Conservation (phyloP, 106 monocot species). For the Cymbidium sinense region DNA sequence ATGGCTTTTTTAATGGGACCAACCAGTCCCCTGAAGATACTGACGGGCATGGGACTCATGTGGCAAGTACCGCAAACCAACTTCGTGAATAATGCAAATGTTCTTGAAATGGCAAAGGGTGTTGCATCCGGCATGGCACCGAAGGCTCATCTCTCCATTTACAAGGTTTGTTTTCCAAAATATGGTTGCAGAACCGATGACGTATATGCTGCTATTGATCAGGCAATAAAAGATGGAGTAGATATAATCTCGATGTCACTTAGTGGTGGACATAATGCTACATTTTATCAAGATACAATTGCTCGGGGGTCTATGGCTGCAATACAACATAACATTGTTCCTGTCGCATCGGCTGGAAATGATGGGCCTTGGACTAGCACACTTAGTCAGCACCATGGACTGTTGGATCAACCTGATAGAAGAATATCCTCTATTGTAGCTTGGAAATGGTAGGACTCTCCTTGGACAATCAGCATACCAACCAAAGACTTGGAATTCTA, state of each 20-base stretch:
- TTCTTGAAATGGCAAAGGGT: not conserved
- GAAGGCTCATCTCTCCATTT: slow-evolving; percentile 15
- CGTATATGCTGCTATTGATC: not conserved
- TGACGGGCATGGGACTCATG: slow-evolving; percentile 9
- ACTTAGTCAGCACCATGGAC: slow-evolving; percentile 10
- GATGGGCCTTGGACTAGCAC: not conserved
- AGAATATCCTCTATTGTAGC: not conserved
- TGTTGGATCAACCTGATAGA: slow-evolving; percentile 9
- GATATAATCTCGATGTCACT: slow-evolving; percentile 8
- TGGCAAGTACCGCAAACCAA: too few species aligned
- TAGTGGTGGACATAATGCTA: too few species aligned
- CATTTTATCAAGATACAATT: too few species aligned
- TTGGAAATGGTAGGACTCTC: slow-evolving; percentile 22
- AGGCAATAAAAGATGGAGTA: slow-evolving; percentile 4
- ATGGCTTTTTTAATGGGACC: not conserved
- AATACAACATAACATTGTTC: not conserved
- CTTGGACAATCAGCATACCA: slow-evolving; percentile 30
- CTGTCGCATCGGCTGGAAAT: slow-evolving; percentile 5
- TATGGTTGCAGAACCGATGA: too few species aligned
- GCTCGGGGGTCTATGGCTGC: not conserved
- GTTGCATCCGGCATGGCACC: not conserved
- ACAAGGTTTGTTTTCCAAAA: too few species aligned
- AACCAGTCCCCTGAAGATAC: not conserved
- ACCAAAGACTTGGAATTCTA: slow-evolving; percentile 1
- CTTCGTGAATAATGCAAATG: too few species aligned